Evolutionary conservation across 441 rosid genomes (phyloP), one percentile per base, ranked within the genome.

Genomic region (Eutrema salsugineum): DNA sequence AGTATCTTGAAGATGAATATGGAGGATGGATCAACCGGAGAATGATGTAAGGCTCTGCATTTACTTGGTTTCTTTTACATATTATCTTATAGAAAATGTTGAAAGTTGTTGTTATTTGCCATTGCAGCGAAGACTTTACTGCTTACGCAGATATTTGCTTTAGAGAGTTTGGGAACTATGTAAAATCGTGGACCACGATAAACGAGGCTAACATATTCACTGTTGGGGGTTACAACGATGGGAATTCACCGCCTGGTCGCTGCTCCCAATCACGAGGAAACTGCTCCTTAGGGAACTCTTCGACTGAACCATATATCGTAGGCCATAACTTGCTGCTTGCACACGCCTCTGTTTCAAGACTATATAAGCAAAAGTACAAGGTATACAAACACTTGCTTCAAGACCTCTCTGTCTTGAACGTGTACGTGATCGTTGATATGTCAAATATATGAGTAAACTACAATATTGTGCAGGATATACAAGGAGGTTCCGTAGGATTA

Each of bases 1-100:
- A 82, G 75, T 76, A 53, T 50, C 90, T 91, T 12, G 94, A 91
- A 75, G 88, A 88, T 17, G 97, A 87, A 67, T 88, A 86, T 53
- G 89, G 83, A 67, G 93, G 91, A 69, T 87, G 94, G 91, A 1
- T 81, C 61, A 77, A 71, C 65, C 61, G 47, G 28, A 87, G 63
- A 50, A 83, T 83, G n/a, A 77, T 87, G 97, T 91, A 87, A 87
- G 5, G 63, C 14, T 30, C 9, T 5, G 6, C 43, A 1, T 57
- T 44, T 32, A 19, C 33, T 12, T 22, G 1, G 28, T 19, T 40
- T 39, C 39, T 22, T 59, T 17, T 36, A 6, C 36, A 3, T 22
- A 39, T 15, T 8, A n/a, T 47, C 2, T 24, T 22, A 22, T 9
- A 10, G 15, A 20, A 44, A 11, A 6, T 24, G 27, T 2, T 24